Conservation (phyloP, 2,329 filamentous ascomycete species). For the Parastagonospora nodorum region DNA sequence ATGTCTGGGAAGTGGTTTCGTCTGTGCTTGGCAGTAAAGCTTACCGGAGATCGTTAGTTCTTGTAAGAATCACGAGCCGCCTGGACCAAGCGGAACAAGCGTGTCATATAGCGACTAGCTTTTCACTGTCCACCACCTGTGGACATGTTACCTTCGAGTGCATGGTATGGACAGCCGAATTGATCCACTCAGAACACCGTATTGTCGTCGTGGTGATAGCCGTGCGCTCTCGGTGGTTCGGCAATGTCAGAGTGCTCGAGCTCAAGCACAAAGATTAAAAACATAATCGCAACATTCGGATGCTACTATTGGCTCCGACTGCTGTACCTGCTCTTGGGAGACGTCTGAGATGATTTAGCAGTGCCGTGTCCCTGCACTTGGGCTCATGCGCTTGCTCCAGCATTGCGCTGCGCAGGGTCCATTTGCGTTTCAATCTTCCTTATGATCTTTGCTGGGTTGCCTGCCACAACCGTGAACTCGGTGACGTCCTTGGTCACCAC, state of each 20-base stretch:
- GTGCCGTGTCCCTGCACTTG: conserved; percentile 36
- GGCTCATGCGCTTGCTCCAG: conserved; percentile 61
- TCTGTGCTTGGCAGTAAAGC: conserved; percentile 33
- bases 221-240: too few species aligned
- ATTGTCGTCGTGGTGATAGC: not conserved
- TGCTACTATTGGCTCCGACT: too few species aligned
- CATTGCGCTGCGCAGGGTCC: conserved; percentile 28
- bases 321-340: too few species aligned
- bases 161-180: too few species aligned
- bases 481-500: conserved; percentile 80
- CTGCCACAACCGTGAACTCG: conserved; percentile 67
- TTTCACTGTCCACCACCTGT: not conserved
- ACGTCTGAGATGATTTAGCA: too few species aligned
- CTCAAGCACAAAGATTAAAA: too few species aligned
- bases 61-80: conserved; percentile 23
- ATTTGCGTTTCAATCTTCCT: conserved; percentile 43
- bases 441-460: conserved; percentile 72
- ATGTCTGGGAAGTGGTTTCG: conserved; percentile 41
- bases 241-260: too few species aligned
- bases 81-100: not conserved
- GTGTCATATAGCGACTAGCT: not conserved
- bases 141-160: too few species aligned
- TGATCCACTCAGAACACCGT: too few species aligned
- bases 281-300: too few species aligned
- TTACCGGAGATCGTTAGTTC: conserved; percentile 25